Percentiles rank a stretch among this genome's conserved stretches.
phyloP scores from a whole-genome alignment of 106 monocot species.

The Platanthera guangdongensis region DNA sequence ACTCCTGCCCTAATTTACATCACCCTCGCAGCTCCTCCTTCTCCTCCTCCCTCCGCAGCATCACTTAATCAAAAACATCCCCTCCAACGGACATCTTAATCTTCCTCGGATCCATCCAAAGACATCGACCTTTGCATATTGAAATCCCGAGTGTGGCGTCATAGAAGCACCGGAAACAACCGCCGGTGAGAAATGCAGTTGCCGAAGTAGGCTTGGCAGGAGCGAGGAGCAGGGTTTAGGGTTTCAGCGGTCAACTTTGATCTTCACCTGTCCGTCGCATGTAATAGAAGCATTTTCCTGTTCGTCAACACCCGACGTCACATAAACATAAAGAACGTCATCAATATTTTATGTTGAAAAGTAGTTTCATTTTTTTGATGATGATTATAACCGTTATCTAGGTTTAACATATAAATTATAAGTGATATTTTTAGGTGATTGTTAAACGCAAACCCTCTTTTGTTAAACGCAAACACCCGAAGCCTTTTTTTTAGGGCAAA shows the following conservation, averaged over 20 bases:
- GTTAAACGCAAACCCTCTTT: too few relatives aligned
- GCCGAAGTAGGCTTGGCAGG: conserved; percentile 96
- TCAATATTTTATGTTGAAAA: too few relatives aligned
- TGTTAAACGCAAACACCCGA: too few relatives aligned
- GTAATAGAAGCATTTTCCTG: neutral
- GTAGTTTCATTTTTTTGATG: too few relatives aligned
- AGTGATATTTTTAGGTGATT: too few relatives aligned
- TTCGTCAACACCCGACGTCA: too few relatives aligned
- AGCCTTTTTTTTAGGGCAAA: too few relatives aligned
- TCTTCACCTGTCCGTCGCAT: neutral
- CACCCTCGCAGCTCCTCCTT: conserved; percentile 70
- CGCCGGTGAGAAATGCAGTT: conserved; percentile 55
- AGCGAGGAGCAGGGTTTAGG: conserved; percentile 21
- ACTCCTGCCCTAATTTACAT: conserved; percentile 8
- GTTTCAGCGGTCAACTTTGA: neutral
- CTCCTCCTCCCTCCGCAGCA: conserved; percentile 68
- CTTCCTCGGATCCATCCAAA: conserved; percentile 71
- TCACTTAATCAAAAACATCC: conserved; percentile 62
- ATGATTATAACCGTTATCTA: too few relatives aligned
- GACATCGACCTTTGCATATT: conserved; percentile 53
- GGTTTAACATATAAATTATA: too few relatives aligned
- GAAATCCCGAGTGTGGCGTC: conserved; percentile 70
- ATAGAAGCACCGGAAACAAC: conserved; percentile 65
- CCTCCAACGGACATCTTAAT: conserved; percentile 82
- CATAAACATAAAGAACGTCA: too few relatives aligned